These are phyloP conservation scores for Graphilbum fragrans DNA, from an alignment of 2,329 filamentous ascomycete genomes.

Conservation along the genomic window DNA sequence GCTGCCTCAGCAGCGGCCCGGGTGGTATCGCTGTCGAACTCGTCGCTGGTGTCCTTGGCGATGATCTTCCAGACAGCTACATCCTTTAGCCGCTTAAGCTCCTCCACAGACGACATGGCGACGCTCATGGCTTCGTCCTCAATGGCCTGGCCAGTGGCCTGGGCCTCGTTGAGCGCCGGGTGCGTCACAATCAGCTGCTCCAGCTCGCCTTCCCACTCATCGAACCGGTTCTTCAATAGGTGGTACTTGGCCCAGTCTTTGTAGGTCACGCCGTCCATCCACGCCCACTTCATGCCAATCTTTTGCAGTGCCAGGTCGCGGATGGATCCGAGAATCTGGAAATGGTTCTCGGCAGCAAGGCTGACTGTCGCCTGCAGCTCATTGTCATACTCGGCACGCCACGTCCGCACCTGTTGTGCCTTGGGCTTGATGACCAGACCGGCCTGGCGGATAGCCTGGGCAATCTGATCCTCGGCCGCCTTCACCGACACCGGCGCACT, in stretches of 20 bases:
- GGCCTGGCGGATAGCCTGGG: constrained; percentile 46
- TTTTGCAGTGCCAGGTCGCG: constrained; percentile 78
- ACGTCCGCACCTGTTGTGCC: constrained; percentile 64
- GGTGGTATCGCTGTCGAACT: constrained; percentile 62
- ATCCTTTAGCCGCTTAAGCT: constrained; percentile 70
- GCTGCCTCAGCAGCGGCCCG: constrained; percentile 43
- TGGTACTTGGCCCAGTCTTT: constrained; percentile 97
- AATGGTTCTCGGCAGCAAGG: constrained; percentile 64
- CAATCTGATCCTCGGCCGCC: constrained; percentile 28
- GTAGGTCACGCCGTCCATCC: constrained; percentile 91
- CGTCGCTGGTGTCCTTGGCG: constrained; percentile 59
- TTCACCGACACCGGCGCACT: constrained; percentile 15
- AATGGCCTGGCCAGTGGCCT: constrained; percentile 42
- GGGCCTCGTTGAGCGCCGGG: constrained; percentile 55
- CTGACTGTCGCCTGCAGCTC: constrained; percentile 58
- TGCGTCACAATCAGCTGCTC: constrained; percentile 65
- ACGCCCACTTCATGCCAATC: constrained; percentile 90
- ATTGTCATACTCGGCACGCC: constrained; percentile 60
- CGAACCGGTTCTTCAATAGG: constrained; percentile 68
- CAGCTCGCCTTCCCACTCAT: constrained; percentile 75
- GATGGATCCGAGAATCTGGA: constrained; percentile 72
- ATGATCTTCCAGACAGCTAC: constrained; percentile 75
- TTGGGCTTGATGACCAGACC: constrained; percentile 64
- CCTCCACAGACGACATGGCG: constrained; percentile 66
- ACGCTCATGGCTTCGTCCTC: constrained; percentile 71